These are phyloP conservation scores for Aspergillus latus DNA, from an alignment of 2,329 filamentous ascomycete species.

Conservation along the genomic window DNA sequence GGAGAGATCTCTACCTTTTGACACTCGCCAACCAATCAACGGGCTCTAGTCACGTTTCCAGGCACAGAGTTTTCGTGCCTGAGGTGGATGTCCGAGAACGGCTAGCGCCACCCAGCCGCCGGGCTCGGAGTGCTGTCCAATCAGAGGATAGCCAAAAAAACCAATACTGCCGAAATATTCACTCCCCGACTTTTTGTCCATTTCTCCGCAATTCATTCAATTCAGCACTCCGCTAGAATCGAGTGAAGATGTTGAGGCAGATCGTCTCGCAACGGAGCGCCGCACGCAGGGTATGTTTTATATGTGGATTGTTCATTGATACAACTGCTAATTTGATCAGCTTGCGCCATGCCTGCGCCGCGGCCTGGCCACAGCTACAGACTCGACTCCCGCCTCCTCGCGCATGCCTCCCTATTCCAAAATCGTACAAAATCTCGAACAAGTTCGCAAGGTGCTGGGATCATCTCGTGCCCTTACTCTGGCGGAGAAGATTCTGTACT, in stretches of 20 bases:
- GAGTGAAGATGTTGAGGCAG: slow-evolving; percentile 38
- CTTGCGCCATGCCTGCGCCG: slow-evolving; percentile 37
- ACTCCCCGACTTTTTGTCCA: slow-evolving; percentile 7
- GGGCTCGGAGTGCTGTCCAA: slow-evolving; percentile 15
- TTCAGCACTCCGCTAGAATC: neutral
- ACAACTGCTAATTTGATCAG: slow-evolving; percentile 18
- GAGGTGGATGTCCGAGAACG: neutral
- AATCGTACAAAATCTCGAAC: slow-evolving; percentile 72
- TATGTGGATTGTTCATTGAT: neutral
- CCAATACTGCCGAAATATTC: slow-evolving; percentile 15
- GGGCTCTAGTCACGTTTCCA: neutral
- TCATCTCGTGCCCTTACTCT: slow-evolving; percentile 68
- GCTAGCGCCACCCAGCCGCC: neutral
- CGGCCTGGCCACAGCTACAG: slow-evolving; percentile 38
- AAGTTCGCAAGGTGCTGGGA: slow-evolving; percentile 74
- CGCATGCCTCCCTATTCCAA: slow-evolving; percentile 78
- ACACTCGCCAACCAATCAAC: too few species aligned
- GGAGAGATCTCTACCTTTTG: too few species aligned
- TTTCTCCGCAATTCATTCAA: slow-evolving; percentile 17
- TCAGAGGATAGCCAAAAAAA: slow-evolving; percentile 17
- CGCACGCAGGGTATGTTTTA: slow-evolving; percentile 38
- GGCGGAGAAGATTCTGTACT: slow-evolving; percentile 97
- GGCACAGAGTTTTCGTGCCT: neutral
- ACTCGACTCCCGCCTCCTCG: slow-evolving; percentile 36
- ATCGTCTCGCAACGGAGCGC: slow-evolving; percentile 40